phyloP scores from a whole-genome alignment of 441 rosid genomes.

The Daphne laureola region DNA sequence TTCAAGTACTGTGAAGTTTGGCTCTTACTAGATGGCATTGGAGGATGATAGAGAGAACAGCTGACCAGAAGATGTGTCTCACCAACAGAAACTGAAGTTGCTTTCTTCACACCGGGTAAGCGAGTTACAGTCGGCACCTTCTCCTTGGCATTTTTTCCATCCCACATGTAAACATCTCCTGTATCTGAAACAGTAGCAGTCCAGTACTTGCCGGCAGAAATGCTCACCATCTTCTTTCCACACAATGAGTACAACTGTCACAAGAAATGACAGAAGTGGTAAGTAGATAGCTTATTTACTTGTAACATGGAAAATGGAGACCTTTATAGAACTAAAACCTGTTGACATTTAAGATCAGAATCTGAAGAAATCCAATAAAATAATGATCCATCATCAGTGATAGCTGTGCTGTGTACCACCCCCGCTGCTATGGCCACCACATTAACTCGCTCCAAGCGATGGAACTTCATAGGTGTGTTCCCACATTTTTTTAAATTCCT shows the following conservation, averaged over 20 bases:
- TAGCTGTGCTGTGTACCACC: constrained; percentile 89
- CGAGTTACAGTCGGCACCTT: constrained; percentile 59
- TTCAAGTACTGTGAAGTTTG: constrained; percentile 27
- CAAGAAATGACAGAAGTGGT: constrained; percentile 7
- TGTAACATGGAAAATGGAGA: constrained; percentile 1
- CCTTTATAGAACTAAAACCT: constrained; percentile 40
- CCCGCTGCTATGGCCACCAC: constrained; percentile 88
- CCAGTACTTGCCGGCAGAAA: constrained; percentile 95
- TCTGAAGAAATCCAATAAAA: constrained; percentile 94
- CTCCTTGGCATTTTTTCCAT: constrained; percentile 64
- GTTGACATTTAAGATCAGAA: constrained; percentile 84
- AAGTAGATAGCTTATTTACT: constrained; percentile 7
- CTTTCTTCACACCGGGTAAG: constrained; percentile 75
- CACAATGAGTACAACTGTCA: constrained; percentile 55
- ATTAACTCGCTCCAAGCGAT: constrained; percentile 61
- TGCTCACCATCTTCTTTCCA: constrained; percentile 58
- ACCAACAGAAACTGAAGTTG: constrained; percentile 86
- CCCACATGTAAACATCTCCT: constrained; percentile 94
- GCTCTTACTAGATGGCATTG: constrained; percentile 32
- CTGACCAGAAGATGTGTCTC: constrained; percentile 89
- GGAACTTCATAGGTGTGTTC: constrained; percentile 55
- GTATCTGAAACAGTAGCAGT: constrained; percentile 70
- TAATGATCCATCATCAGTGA: constrained; percentile 83
- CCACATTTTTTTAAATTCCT: constrained; percentile 81
- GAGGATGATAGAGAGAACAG: constrained; percentile 81